Evolutionary conservation across 305 asterid genomes (phyloP), one percentile per base, ranked within the genome.

Genomic region (Fraxinus paxiana): DNA sequence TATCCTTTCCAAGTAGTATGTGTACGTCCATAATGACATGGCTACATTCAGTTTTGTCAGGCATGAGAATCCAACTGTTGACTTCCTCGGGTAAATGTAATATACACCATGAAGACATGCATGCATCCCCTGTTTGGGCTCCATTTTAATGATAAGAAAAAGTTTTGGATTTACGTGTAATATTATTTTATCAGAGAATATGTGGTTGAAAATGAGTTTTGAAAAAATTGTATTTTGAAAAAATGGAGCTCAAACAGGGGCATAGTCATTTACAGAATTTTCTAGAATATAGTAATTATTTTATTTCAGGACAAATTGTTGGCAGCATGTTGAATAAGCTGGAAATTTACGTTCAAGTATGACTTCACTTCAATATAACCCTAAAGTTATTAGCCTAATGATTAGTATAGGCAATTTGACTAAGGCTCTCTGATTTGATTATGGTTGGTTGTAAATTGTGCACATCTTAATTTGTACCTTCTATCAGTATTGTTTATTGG

Each of bases 11-110:
- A 22, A 61, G 33, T 61, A 61, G 31, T 61, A 22, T 22, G 71
- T 20, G 30, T 59, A 20, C 30, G 0, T 54, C 33, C n/a, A 61
- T 61, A 22, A 22, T 61, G 33, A 61, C 31, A 4, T 56, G 67
- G 67, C 67, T 0, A 6, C 26, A 2, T 18, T 17, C n/a, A 61
- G 13, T 61, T 61, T 20, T 61, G 33, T 22, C 17, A 61, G 33
- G 71, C 71, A 61, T 73, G 83, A 76, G 67, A 46, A 59, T 80
- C 67, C 81, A 73, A 51, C 69, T 26, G 77, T 75, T 84, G 30
- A 41, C 41, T 71, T 56, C 30, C 63, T 59, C 61, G 24, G 65
- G 69, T 41, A 79, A 82, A 79, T 76, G 76, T 51, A 28, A 80
- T 75, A 31, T 77, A 72, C 74, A 59, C 41, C 54, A 59, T 28